Base-by-base conservation (phyloP, 768 basidiomycete genomes). In the Serpula lacrymans region DNA sequence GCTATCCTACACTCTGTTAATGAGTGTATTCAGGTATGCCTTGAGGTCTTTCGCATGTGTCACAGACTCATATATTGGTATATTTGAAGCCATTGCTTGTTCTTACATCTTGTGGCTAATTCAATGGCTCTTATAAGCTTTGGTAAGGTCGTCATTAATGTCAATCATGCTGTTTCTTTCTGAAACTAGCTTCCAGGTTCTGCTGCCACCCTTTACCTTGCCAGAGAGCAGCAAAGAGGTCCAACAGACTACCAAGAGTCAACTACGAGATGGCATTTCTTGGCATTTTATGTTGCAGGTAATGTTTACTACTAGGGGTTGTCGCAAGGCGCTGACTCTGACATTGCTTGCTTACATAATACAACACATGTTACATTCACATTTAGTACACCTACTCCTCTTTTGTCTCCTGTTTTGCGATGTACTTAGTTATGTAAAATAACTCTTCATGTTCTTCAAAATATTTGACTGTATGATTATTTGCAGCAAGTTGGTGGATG, bases 91-190 rank as follows among this genome's bases (percentile, higher is more conserved):
- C 89, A 92, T 48, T 69, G 75, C 50, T 66, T 71, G 5, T 74
- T 86, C 40, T 34, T 89, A 0, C 89, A 95, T 59, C 66, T 89
- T 27, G 55, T 75, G 6, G 77, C 80, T 62, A 95, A 95, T 55
- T 83, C 80, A 41, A 70, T 95, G 58, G 89, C 88, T 1, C 64
- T 95, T 20, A 76, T 84, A 38, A 83, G 89, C 46, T 94, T 95
- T 57, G 91, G 92, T 80, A 58, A 46, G 66, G 56, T 37, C 24
- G 36, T 46, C 13, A 51, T 21, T 36, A 18, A 16, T 37, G n/a
- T 17, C 30, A 26, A 16, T 30, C 24, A 3, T 8, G 22, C 33
- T 33, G 17, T 16, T 20, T 39, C 43, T 36, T 31, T 29, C 34
- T 42, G 16, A 53, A 29, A 43, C 23, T 46, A 41, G 50, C 20